Conservation (phyloP, 495 filamentous ascomycete genomes). For the Lasiosphaeria miniovina region DNA sequence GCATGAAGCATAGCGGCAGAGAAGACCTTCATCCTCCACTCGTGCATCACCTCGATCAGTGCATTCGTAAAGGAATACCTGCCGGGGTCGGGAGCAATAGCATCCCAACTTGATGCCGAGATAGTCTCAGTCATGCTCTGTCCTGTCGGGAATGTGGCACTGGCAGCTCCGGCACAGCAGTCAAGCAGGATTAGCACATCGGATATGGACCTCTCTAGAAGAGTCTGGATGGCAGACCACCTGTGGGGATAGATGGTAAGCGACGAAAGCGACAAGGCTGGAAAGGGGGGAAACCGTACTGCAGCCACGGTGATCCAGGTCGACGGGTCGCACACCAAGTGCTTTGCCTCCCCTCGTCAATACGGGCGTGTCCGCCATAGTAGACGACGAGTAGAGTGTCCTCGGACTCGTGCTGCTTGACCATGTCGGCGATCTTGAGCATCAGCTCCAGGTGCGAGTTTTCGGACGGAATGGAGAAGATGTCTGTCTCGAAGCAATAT, state of each 20-base stretch:
- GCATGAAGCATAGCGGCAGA: constrained; percentile 53
- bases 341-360: constrained; percentile 50
- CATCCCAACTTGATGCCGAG: constrained; percentile 52
- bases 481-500: constrained; percentile 47
- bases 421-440: constrained; percentile 46
- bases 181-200: constrained; percentile 54
- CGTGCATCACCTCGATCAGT: constrained; percentile 49
- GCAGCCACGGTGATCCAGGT: constrained; percentile 43
- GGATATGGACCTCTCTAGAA: constrained; percentile 50
- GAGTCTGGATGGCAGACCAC: constrained; percentile 53
- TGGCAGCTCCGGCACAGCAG: constrained; percentile 52
- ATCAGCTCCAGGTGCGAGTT: constrained; percentile 50
- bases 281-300: constrained; percentile 18
- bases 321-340: constrained; percentile 49
- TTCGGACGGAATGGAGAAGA: constrained; percentile 49
- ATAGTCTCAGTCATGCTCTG: constrained; percentile 52
- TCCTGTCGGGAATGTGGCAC: constrained; percentile 46
- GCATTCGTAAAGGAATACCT: constrained; percentile 51
- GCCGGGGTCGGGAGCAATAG: constrained; percentile 49
- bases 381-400: constrained; percentile 53
- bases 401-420: constrained; percentile 47
- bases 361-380: constrained; percentile 53
- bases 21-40: constrained; percentile 46
- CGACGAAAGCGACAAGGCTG: not conserved
- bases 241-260: constrained; percentile 14